phyloP scores from a whole-genome alignment of 192 early-diverging fungal genomes.

The Dissophora ornata region DNA sequence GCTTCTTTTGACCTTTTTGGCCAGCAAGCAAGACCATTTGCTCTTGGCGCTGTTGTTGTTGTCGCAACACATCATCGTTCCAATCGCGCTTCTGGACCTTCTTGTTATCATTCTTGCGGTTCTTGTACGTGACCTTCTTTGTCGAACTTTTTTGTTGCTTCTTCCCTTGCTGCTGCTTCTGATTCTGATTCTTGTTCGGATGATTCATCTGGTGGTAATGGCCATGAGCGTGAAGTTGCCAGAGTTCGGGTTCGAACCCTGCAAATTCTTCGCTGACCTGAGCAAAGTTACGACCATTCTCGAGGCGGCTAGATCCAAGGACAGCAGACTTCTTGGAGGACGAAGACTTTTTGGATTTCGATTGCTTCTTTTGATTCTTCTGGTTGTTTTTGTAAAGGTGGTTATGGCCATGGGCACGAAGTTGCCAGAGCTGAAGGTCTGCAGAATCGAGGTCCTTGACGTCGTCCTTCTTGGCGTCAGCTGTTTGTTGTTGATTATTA shows the following conservation, averaged over 20 bases:
- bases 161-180: conserved; percentile 15
- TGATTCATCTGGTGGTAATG: conserved; percentile 15
- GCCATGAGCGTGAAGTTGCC: conserved; percentile 41
- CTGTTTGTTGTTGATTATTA: not conserved
- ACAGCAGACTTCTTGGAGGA: not conserved
- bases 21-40: not conserved
- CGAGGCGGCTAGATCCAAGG: too few species aligned
- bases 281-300: not conserved
- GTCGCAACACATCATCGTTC: not conserved
- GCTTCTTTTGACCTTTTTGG: not conserved
- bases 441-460: conserved; percentile 1
- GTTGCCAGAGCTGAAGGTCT: conserved; percentile 14
- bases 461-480: conserved; percentile 18
- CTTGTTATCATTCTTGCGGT: conserved; percentile 3
- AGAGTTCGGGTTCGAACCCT: conserved; percentile 29
- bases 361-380: not conserved
- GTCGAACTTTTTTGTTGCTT: not conserved
- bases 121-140: too few species aligned
- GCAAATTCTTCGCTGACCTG: conserved; percentile 1
- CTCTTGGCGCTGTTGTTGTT: too few species aligned
- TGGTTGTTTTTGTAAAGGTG: conserved; percentile 8
- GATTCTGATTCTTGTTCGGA: not conserved
- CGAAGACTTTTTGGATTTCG: not conserved
- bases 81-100: not conserved
- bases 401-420: conserved; percentile 31